phyloP scores from a whole-genome alignment of 306 rosid genomes.

The Vigna nakashimae region DNA sequence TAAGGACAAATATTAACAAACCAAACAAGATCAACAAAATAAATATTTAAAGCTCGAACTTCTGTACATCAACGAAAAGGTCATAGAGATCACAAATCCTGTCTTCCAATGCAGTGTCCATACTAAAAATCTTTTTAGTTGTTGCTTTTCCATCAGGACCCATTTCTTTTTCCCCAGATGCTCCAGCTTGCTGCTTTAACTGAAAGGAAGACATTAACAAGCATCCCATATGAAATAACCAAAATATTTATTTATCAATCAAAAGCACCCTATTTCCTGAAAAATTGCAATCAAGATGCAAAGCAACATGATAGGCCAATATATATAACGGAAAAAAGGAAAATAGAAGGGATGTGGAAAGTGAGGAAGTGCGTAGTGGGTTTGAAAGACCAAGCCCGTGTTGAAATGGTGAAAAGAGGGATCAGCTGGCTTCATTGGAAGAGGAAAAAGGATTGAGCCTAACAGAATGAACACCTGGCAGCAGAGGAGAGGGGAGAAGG shows the following conservation, averaged over 20 bases:
- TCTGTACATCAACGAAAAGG: conserved; percentile 90
- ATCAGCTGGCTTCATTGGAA: no score
- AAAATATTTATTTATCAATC: not conserved
- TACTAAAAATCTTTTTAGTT: conserved; percentile 62
- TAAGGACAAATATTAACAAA: conserved; percentile 32
- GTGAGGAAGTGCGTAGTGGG: not conserved
- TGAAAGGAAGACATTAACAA: conserved; percentile 47
- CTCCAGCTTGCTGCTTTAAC: conserved; percentile 69
- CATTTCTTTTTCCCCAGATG: conserved; percentile 66
- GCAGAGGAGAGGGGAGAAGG: no score
- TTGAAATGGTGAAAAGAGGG: no score
- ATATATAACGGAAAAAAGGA: no score
- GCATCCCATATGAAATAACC: conserved; percentile 38
- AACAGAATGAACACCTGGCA: no score
- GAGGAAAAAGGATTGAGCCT: no score
- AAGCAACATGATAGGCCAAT: not conserved
- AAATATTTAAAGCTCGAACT: conserved; percentile 38
- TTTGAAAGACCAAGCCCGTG: not conserved
- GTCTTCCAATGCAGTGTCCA: conserved; percentile 88
- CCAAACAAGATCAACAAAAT: conserved; percentile 25
- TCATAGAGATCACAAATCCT: conserved; percentile 98
- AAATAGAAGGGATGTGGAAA: no score
- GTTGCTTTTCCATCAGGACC: conserved; percentile 68
- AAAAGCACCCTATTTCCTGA: not conserved
- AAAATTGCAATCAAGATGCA: conserved; percentile 8